phyloP scores from a whole-genome alignment of 306 rosid genomes.

The Hippophae tibetana region DNA sequence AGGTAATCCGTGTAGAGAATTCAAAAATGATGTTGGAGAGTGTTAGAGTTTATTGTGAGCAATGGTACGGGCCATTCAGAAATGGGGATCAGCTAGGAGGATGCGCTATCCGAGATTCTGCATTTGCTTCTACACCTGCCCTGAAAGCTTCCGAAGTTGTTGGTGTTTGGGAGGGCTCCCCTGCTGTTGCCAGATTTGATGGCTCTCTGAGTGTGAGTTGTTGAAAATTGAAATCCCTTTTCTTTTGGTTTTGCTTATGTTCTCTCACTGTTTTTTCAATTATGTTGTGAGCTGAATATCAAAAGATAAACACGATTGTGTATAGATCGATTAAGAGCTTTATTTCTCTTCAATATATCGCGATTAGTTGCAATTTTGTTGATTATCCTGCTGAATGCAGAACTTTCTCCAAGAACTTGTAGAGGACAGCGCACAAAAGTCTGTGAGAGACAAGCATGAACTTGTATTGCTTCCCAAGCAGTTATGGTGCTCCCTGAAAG shows the following conservation, averaged over 20 bases:
- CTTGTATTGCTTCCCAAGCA: constrained; percentile 30
- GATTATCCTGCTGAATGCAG: constrained; percentile 29
- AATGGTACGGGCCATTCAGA: constrained; percentile 98
- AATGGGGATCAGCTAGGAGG: constrained; percentile 96
- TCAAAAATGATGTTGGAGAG: constrained; percentile 36
- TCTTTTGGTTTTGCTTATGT: constrained; percentile 3
- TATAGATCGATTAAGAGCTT: background rate
- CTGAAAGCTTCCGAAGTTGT: constrained; percentile 50
- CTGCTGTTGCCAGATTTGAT: constrained; percentile 36
- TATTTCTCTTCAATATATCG: background rate
- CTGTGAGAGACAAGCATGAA: constrained; percentile 44
- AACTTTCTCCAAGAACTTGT: constrained; percentile 37
- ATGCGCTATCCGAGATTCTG: constrained; percentile 78
- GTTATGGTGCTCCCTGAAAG: constrained; percentile 74
- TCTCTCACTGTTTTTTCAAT: background rate
- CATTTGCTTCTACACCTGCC: constrained; percentile 70
- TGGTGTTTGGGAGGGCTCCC: constrained; percentile 69
- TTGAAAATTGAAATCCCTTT: background rate
- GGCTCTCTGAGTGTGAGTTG: constrained; percentile 43
- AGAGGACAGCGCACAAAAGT: constrained; percentile 26
- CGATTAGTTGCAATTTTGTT: background rate
- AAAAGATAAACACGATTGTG: background rate
- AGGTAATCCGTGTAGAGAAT: constrained; percentile 35
- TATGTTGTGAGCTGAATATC: background rate
- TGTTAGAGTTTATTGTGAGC: constrained; percentile 65